Evolutionary conservation across 257 asterid species (phyloP), one percentile per base, ranked within the genome.

Genomic region (Echium plantagineum): DNA sequence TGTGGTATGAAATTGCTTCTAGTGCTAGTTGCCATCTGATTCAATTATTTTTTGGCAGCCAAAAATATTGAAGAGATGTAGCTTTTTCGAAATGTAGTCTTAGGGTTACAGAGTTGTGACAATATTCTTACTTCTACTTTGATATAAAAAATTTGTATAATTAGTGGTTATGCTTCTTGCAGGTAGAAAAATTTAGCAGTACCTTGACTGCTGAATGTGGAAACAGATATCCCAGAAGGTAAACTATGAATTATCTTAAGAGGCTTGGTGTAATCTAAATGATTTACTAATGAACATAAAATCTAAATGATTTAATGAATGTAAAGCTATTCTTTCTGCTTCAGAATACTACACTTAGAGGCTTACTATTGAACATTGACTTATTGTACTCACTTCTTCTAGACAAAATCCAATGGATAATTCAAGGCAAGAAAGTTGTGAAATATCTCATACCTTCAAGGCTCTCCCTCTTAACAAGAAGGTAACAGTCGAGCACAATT

Each of bases 391-490:
- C 74, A 63, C 59, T 57, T 70, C 66, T 64, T 9, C 42, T 78
- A 80, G 84, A 70, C 61, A 77, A 62, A 76, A 72, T 69, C 35
- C 61, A 49, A 24, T 66, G 71, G 78, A 69, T 76, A 48, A 71
- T 38, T 66, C 76, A 54, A 85, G 69, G 74, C 67, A 60, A 52
- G 85, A 76, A 66, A 80, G 65, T 52, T 49, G 72, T 13, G 75
- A 62, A 61, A 30, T 70, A 38, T 74, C 80, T 58, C 83, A 78
- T 73, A 62, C 81, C 78, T 88, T 88, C 64, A 88, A 81, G 79
- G 93, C 95, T 79, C 93, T 79, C 61, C 85, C 94, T 55, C 83
- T 85, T 46, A 83, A 81, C 67, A 85, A 80, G 76, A 87, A 91
- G 95, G 98, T 84, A 56, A 6, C 38, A 22, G 24, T 5, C 28